Base-by-base conservation (phyloP, 805 yeast species). In the Suhomyces vadensis region DNA sequence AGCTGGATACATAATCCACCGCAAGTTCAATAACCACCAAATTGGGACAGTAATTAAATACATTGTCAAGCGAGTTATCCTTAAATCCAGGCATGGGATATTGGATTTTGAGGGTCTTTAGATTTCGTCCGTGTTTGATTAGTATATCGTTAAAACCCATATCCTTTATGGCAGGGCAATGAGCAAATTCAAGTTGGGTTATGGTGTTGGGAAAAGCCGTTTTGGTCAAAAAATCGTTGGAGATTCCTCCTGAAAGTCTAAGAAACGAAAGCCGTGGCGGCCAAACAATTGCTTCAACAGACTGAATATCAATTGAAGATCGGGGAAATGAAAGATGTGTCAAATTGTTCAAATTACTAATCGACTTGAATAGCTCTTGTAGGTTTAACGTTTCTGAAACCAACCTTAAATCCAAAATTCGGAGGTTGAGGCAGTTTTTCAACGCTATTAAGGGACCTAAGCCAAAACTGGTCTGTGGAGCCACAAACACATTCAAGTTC, bases 381-480 rank as follows among this genome's bases (percentile, higher is more conserved):
- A 94, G 69, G 52, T 90, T 91, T 5, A 94, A 86, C 0, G 95
- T 87, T 64, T 91, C 98, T 3, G 96, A 86, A 2, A 92, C 97
- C 19, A 90, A 70, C 9, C 96, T 79, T 47, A 92, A 65, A 60
- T 92, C 97, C 27, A 92, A 68, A 1, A 80, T 77, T 49, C 73
- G 73, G 44, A 92, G 67, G 22, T 75, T 72, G 17, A 67, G 67
- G 61, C 99, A 94, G 35, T 82, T 71, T 46, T 87, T 77, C 36
- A 94, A 71, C 40, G 95, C 82, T n/a, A 88, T 77, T 52, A 92
- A 67, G 1, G 98, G 97, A 1, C 95, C 86, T 39, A 82, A 77
- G 0, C 99, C 99, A 69, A 94, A 92, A 67, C 95, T 85, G 24
- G 97, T 84, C 60, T 92, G 98, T 3, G 98, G 96, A 0, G 98